Base-by-base conservation (phyloP, 805 yeast species). In the Yarrowia bubula region DNA sequence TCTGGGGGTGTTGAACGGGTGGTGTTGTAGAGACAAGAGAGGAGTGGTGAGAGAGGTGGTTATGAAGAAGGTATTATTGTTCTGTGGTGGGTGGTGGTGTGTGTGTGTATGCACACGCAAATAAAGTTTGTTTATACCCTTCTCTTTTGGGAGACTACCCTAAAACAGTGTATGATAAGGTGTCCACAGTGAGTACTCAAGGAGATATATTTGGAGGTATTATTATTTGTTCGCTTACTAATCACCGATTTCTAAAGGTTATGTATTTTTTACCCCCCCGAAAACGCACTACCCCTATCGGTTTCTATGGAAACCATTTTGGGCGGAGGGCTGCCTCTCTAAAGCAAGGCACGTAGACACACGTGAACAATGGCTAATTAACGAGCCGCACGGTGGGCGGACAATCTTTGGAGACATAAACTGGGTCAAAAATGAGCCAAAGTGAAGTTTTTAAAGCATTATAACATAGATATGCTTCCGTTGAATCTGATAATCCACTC, bases 331-430 rank as follows among this genome's bases (percentile, higher is more conserved):
- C 31, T 48, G 55, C 55, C 55, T 48, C 41, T 35, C 6, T 33
- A 11, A 48, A 17, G 55, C 55, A 48, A 48, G 55, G 55, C 55
- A 48, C 55, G 55, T 35, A 13, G n/a, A 15, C 15, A 48, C 53
- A 47, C 53, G 53, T 47, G 53, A 47, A 32, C 39, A 31, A 8
- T 6, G 14, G 13, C 13, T 31, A 47, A 32, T 47, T 32, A 32
- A 17, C 28, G 13, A 47, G 53, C 53, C 53, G 53, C 53, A 48
- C 39, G 28, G 17, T n/a, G n/a, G 42, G 14, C n/a, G n/a, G 17
- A 8, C 28, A 5, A 22, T 22, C 28, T 22, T 22, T 22, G 5
- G 28, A 22, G 28, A 22, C 5, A 5, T 22, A 3, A 22, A 22
- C 28, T 22, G 28, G 5, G 28, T 22, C 4, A 22, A 22, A 3